phyloP scores from a whole-genome alignment of 352 stramenopile genomes.

The Stramenopiles sp. region DNA sequence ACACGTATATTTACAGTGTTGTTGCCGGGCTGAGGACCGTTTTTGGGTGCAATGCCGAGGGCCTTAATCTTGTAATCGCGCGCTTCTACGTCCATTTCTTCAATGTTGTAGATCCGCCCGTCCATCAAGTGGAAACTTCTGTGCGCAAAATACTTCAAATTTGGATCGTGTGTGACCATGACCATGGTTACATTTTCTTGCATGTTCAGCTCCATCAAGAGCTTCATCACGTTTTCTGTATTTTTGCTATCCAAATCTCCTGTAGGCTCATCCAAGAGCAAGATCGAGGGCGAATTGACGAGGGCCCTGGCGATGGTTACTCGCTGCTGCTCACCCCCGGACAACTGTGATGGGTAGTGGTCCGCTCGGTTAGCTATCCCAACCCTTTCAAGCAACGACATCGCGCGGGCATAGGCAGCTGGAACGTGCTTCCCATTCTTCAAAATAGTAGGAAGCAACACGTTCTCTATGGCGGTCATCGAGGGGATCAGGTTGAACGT shows the following conservation, averaged over 20 bases:
- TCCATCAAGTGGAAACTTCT: conserved; percentile 21
- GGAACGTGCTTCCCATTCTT: not conserved
- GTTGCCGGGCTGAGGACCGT: no score
- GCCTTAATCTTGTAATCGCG: no score
- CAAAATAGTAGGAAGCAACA: conserved; percentile 19
- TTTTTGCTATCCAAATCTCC: conserved; percentile 26
- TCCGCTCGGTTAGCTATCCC: conserved; percentile 19
- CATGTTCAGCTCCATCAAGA: conserved; percentile 20
- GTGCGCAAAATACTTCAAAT: conserved; percentile 15
- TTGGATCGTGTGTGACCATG: conserved; percentile 25
- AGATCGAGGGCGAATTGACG: conserved; percentile 20
- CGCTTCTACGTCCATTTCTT: no score
- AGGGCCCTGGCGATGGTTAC: conserved; percentile 25
- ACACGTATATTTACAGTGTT: no score
- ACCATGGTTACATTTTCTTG: conserved; percentile 20
- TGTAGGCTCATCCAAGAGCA: conserved; percentile 27
- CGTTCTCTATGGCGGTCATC: conserved; percentile 20
- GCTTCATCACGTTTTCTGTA: conserved; percentile 21
- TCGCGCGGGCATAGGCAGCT: not conserved
- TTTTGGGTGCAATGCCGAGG: no score
- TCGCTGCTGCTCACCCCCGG: conserved; percentile 25
- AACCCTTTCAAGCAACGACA: conserved; percentile 19
- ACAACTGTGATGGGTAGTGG: conserved; percentile 21
- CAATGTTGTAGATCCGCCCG: conserved; percentile 14
- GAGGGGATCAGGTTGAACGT: conserved; percentile 22